Conservation (phyloP, 2,329 filamentous ascomycete species). For the Hymenoscyphus fraxineus region DNA sequence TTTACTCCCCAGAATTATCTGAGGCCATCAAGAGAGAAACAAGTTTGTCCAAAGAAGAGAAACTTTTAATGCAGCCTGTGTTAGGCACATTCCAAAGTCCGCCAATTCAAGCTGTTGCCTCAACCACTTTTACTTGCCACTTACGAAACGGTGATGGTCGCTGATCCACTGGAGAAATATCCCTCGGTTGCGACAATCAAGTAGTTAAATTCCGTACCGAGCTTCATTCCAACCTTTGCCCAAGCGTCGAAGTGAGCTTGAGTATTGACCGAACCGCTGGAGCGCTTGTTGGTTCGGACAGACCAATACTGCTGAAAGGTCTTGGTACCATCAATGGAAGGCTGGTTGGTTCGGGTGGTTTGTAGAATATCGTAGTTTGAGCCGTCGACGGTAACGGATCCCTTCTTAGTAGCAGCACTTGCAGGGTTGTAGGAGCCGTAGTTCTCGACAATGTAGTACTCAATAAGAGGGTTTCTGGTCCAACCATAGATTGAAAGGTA, state of each 20-base stretch:
- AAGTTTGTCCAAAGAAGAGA: not conserved
- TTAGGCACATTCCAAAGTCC: not conserved
- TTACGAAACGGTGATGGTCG: conserved; percentile 13
- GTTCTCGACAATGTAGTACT: conserved; percentile 49
- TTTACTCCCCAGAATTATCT: not conserved
- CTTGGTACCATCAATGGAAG: conserved; percentile 46
- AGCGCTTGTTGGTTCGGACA: conserved; percentile 47
- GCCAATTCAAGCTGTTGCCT: not conserved
- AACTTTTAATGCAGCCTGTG: not conserved
- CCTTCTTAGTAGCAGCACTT: conserved; percentile 45
- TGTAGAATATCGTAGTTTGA: conserved; percentile 47
- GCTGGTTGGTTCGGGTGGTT: conserved; percentile 36
- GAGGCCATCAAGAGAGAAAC: not conserved
- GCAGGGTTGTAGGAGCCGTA: conserved; percentile 49
- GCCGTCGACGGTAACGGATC: conserved; percentile 48
- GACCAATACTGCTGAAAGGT: conserved; percentile 53
- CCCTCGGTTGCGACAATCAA: conserved; percentile 41
- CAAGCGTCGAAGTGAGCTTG: conserved; percentile 52
- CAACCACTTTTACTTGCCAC: not conserved
- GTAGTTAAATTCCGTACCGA: conserved; percentile 45
- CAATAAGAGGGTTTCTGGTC: conserved; percentile 33
- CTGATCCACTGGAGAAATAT: conserved; percentile 9
- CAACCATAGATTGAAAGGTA: conserved; percentile 56
- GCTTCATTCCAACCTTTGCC: conserved; percentile 42
- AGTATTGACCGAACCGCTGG: conserved; percentile 46